Base-by-base conservation (phyloP, 2,329 filamentous ascomycete genomes). In the Didymosphaeria variabile region DNA sequence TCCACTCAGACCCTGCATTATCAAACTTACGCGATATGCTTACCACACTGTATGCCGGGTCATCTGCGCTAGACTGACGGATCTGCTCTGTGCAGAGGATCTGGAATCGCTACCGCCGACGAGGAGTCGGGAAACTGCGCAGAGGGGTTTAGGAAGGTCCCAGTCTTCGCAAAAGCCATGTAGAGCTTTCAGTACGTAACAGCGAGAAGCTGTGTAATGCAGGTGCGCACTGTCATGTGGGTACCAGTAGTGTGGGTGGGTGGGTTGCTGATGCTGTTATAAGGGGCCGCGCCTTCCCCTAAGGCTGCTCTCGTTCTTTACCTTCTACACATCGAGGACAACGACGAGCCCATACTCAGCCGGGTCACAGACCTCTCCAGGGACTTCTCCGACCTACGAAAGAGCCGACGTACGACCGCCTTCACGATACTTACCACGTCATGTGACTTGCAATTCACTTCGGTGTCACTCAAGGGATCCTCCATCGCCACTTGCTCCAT, bases 41-140 rank as follows among this genome's bases (percentile, higher is more conserved):
- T 46, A 34, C 17, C 44, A 59, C 57, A 29, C 32, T 34, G 29
- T 23, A n/a, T 26, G 32, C 23, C 34, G 46, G 57, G 45, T 32
- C 38, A 21, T 44, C 32, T 44, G 6, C 21, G 44, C 29, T 51
- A 26, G 42, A 50, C 51, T 13, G n/a, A 3, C 26, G 45, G 55
- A 52, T 55, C 32, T 54, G 50, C 49, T 29, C 3, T 26, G 9
- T 40, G 23, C 7, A 7, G 34, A 15, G 17, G 51, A 55, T 51
- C 44, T 49, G 2, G 45, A 19, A n/a, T 32, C n/a, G 42, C 29
- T 59, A 42, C 57, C 57, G 57, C 36, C 3, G 44, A 59, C 57
- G 51, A 50, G 57, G 57, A 15, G n/a, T 21, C 26, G 50, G 49
- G 32, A 26, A 19, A 32, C 2, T 13, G 49, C 5, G 36, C 26